These are phyloP conservation scores for Dimargaris verticillata DNA, from an alignment of 192 early-diverging fungal species.

Conservation along the genomic window DNA sequence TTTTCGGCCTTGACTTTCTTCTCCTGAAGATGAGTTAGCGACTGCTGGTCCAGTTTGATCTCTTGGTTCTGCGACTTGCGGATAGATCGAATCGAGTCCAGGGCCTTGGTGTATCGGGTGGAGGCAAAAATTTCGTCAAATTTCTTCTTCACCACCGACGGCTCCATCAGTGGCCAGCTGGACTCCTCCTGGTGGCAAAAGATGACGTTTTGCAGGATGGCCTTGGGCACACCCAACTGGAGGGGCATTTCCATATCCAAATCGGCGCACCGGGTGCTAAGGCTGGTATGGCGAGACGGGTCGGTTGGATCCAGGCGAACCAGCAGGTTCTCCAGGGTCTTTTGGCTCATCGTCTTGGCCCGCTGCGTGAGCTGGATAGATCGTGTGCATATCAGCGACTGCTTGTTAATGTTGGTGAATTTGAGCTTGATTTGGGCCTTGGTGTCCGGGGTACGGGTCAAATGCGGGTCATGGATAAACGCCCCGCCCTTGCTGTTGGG, in stretches of 20 bases:
- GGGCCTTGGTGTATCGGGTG: constrained; percentile 79
- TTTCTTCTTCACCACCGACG: constrained; percentile 72
- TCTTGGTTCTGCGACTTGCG: constrained; percentile 49
- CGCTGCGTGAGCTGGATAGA: constrained; percentile 53
- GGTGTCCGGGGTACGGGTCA: constrained; percentile 58
- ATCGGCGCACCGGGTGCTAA: constrained; percentile 70
- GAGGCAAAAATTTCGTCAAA: constrained; percentile 98
- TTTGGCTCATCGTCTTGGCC: constrained; percentile 33
- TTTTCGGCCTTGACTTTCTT: constrained; percentile 59
- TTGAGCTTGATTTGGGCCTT: constrained; percentile 82
- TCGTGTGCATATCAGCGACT: constrained; percentile 56
- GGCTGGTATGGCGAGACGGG: constrained; percentile 39
- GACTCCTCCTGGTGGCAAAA: constrained; percentile 99
- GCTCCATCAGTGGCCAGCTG: constrained; percentile 90
- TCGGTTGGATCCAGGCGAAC: constrained; percentile 35
- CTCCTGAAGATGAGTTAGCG: constrained; percentile 45
- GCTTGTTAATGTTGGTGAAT: constrained; percentile 61
- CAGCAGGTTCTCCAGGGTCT: constrained; percentile 67
- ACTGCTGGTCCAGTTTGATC: constrained; percentile 39
- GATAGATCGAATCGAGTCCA: constrained; percentile 63
- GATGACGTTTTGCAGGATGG: constrained; percentile 94
- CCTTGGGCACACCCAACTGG: constrained; percentile 75
- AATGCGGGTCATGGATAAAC: constrained; percentile 92
- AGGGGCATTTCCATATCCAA: constrained; percentile 68
- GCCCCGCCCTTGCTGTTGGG: constrained; percentile 73